Conservation (phyloP, 2,329 filamentous ascomycete species). For the Hansfordia pulvinata region DNA sequence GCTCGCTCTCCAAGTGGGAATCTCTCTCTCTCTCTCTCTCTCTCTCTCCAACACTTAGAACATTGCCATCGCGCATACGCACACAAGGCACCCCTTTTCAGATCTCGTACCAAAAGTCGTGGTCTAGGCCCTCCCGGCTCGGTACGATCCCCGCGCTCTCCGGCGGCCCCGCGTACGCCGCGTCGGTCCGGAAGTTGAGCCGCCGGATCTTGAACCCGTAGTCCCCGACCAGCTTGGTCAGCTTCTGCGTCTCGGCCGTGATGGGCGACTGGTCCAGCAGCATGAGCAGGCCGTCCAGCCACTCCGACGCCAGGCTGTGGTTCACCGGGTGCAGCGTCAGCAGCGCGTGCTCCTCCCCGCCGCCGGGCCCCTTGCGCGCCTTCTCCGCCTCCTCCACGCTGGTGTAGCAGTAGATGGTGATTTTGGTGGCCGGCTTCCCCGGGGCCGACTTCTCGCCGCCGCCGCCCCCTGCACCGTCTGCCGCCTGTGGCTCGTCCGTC, state of each 20-base stretch:
- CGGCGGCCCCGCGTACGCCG: slow-evolving; percentile 50
- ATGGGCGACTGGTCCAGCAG: slow-evolving; percentile 89
- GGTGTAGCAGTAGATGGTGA: slow-evolving; percentile 73
- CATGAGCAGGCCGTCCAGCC: slow-evolving; percentile 93
- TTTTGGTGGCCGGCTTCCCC: slow-evolving; percentile 56
- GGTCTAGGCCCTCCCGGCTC: slow-evolving; percentile 71
- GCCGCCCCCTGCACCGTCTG: slow-evolving; percentile 19
- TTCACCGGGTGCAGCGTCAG: slow-evolving; percentile 72
- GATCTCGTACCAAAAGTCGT: slow-evolving; percentile 86
- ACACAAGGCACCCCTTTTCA: slow-evolving; percentile 16
- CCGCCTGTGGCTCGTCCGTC: slow-evolving; percentile 31
- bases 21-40: too few relatives aligned
- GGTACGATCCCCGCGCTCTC: slow-evolving; percentile 66
- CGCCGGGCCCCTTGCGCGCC: slow-evolving; percentile 17
- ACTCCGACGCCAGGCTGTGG: slow-evolving; percentile 80
- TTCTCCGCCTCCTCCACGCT: slow-evolving; percentile 26
- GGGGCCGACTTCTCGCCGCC: slow-evolving; percentile 9
- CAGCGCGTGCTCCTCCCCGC: slow-evolving; percentile 55
- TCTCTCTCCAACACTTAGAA: too few relatives aligned
- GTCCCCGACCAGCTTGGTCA: slow-evolving; percentile 73
- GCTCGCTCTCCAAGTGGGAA: too few relatives aligned
- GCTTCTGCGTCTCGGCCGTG: slow-evolving; percentile 87
- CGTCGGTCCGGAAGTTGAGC: slow-evolving; percentile 82
- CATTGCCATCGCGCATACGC: background rate
- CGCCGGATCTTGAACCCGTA: slow-evolving; percentile 89